Evolutionary conservation across 768 basidiomycete genomes (phyloP), one percentile per base, ranked within the genome.

Genomic region (Aureoboletus auriporus): DNA sequence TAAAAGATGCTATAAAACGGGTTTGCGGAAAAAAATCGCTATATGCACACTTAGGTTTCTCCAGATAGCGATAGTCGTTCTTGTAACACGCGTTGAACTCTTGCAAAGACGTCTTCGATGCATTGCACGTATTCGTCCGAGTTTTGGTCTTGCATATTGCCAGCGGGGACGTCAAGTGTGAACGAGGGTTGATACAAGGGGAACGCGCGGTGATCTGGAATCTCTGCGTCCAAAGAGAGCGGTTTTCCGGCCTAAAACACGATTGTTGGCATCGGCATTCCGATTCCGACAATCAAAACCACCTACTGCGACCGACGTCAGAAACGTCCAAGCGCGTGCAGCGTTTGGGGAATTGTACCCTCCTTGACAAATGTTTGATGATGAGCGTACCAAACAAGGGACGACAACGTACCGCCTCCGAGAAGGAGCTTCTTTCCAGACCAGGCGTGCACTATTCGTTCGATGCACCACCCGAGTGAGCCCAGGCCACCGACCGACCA

Each of bases 301-400:
- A 71, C 86, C 52, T 56, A 92, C 89, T 27, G 80, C 79, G 5
- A 89, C 68, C 0, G 86, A 84, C 1, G 93, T 95, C 14, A 93
- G 68, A 58, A 82, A 82, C 1, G 89, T 74, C 91, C 92, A 96
- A 0, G 89, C 89, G 11, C 93, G 78, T 0, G 93, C 93, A 1
- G 83, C 83, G 56, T 94, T 94, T 2, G 89, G 71, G 5, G 81
- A 79, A 56, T 88, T 74, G 62, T 98, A 96, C 0, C 94, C 94
- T 14, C 93, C 91, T 77, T 66, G 51, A 39, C 62, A 48, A 17
- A 63, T 58, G 7, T 31, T 49, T 35, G 8, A 14, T 33, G 26
- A 34, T 14, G 20, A 23, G 20, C 27, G 36, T 52, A 27, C 14
- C 31, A 50, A 16, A 33, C 13, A 47, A 53, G 23, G 17, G 46